Evolutionary conservation across 2,329 filamentous ascomycete genomes (phyloP).

Genomic region (Colletotrichum euphorbiae): DNA sequence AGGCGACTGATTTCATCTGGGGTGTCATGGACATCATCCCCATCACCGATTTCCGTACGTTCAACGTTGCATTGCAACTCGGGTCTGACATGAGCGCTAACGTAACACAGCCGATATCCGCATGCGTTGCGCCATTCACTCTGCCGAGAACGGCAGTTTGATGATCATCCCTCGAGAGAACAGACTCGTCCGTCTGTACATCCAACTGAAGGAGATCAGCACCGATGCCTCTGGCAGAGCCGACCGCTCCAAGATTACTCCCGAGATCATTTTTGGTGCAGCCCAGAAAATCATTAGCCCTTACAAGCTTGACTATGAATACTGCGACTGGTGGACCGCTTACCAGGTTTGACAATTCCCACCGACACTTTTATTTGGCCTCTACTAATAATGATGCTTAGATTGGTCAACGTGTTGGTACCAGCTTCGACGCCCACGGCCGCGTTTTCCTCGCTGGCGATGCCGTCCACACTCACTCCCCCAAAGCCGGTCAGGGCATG

Average conservation of each 20-base stretch:
- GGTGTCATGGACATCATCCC: slow-evolving; percentile 55
- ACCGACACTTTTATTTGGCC: fast-evolving
- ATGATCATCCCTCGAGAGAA: slow-evolving; percentile 75
- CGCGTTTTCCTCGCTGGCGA: slow-evolving; percentile 79
- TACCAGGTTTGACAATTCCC: slow-evolving; percentile 63
- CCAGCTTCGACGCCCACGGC: slow-evolving; percentile 64
- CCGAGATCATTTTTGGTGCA: slow-evolving; percentile 69
- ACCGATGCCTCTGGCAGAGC: slow-evolving; percentile 58
- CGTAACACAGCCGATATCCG: slow-evolving; percentile 60
- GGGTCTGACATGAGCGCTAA: slow-evolving; percentile 4
- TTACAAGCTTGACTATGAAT: slow-evolving; percentile 71
- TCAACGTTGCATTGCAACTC: not conserved
- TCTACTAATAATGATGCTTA: slow-evolving; percentile 57
- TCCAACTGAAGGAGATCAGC: slow-evolving; percentile 66
- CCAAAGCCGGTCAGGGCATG: slow-evolving; percentile 78
- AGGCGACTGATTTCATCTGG: slow-evolving; percentile 63
- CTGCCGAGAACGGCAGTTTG: slow-evolving; percentile 65
- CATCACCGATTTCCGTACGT: slow-evolving; percentile 59
- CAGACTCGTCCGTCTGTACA: slow-evolving; percentile 72
- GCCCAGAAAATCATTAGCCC: slow-evolving; percentile 74
- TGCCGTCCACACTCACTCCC: slow-evolving; percentile 66
- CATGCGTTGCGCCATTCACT: slow-evolving; percentile 68
- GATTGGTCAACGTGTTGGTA: slow-evolving; percentile 74
- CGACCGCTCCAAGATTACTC: slow-evolving; percentile 71
- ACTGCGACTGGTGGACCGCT: slow-evolving; percentile 75